Evolutionary conservation across 1,284 basidiomycete species (phyloP).

Genomic region (Phellopilus nigrolimitatus): DNA sequence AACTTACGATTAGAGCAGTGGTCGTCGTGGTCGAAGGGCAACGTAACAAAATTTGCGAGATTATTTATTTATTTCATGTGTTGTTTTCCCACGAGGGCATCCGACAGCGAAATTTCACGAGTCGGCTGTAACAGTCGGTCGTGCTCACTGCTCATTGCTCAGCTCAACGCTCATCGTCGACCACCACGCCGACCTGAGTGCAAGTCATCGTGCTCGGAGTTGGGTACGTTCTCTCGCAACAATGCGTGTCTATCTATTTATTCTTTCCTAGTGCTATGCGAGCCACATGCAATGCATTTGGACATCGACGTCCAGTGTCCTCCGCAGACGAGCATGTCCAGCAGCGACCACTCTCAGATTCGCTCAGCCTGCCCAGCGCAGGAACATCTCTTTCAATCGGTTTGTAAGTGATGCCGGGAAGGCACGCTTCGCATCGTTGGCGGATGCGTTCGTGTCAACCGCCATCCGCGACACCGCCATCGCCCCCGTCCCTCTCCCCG

Average conservation of each 20-base stretch:
- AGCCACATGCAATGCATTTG: conserved; percentile 21
- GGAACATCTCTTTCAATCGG: neutral
- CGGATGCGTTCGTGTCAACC: conserved; percentile 11
- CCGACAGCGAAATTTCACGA: conserved; percentile 1
- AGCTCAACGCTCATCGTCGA: too few relatives aligned
- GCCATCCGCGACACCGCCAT: conserved; percentile 16
- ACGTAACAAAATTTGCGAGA: too few relatives aligned
- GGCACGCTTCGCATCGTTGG: conserved; percentile 1
- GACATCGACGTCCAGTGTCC: conserved; percentile 19
- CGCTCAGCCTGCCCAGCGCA: neutral
- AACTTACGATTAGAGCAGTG: neutral
- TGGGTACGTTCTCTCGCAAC: conserved; percentile 1
- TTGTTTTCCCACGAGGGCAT: too few relatives aligned
- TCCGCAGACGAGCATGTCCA: conserved; percentile 3
- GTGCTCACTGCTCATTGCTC: too few relatives aligned
- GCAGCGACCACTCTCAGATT: neutral
- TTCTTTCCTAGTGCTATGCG: conserved; percentile 19
- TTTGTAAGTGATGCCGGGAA: neutral
- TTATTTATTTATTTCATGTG: too few relatives aligned
- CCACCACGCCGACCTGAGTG: conserved; percentile 3
- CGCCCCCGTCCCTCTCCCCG: conserved; percentile 5
- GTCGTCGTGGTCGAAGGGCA: too few relatives aligned
- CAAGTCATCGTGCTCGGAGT: conserved; percentile 8
- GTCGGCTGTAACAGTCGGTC: too few relatives aligned
- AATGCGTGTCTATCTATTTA: neutral